A percentile compares a stretch with the other conserved stretches of the same genome.
phyloP scores from a whole-genome alignment of 75 land plant genomes.

The Selaginella moellendorffii region DNA sequence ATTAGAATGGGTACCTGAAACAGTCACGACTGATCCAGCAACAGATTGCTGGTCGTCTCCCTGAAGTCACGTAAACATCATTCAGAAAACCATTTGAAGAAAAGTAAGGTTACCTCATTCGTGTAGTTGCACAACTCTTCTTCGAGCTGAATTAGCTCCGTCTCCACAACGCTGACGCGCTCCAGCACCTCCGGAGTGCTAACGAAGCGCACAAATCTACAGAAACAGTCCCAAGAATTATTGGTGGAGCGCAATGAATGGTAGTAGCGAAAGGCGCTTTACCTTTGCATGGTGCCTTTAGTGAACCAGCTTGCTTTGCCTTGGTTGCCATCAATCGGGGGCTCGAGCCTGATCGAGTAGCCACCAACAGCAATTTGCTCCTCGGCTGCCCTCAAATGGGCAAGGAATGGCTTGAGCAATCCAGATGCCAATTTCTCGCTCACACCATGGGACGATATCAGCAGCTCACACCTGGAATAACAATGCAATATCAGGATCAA shows the following conservation, averaged over 20 bases:
- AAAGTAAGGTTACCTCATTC: neutral
- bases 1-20: neutral
- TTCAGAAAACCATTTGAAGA: neutral
- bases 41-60: neutral
- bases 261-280: neutral
- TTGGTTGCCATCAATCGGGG: conserved; percentile 24
- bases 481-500: too few relatives aligned
- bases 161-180: conserved; percentile 70
- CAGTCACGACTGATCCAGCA: neutral
- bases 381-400: conserved; percentile 77
- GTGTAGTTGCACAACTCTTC: conserved; percentile 20
- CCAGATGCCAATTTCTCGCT: conserved; percentile 81
- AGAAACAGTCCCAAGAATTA: neutral
- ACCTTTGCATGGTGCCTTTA: conserved; percentile 93
- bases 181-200: conserved; percentile 94
- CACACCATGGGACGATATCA: conserved; percentile 46
- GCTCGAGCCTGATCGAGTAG: conserved; percentile 67
- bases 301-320: conserved; percentile 75
- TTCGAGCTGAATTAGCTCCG: conserved; percentile 83
- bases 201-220: conserved; percentile 95
- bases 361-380: conserved; percentile 78
- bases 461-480: conserved; percentile 66
- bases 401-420: conserved; percentile 76
- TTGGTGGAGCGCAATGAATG: neutral
- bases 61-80: too few relatives aligned